A percentile compares a stretch with the other conserved stretches of the same genome.
Evolutionary conservation across 306 rosid species (phyloP).

Genomic region (Carpinus viminea): DNA sequence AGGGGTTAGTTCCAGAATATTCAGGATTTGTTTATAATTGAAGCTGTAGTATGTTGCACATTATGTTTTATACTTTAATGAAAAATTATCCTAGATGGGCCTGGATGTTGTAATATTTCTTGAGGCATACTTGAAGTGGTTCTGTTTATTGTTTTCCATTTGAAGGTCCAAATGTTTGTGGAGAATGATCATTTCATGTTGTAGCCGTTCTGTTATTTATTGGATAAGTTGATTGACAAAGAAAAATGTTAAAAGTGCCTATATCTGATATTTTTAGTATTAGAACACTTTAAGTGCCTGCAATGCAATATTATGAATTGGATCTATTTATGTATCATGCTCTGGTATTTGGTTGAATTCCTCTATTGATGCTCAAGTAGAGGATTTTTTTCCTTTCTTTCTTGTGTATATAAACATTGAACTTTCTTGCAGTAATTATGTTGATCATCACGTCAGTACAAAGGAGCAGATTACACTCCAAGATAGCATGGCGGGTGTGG

Average conservation of each 20-base stretch:
- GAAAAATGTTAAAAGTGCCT: background rate
- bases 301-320: background rate
- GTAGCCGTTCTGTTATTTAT: background rate
- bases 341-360: conserved; percentile 4
- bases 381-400: conserved; percentile 10
- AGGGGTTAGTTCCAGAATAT: conserved; percentile 65
- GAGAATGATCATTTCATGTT: background rate
- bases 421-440: conserved; percentile 77
- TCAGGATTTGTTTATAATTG: conserved; percentile 20
- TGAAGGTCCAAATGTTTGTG: background rate
- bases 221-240: background rate
- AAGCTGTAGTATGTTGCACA: conserved; percentile 11
- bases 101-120: background rate
- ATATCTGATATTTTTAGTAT: background rate
- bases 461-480: conserved; percentile 98
- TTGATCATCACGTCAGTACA: conserved; percentile 91
- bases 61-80: background rate
- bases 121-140: conserved; percentile 5
- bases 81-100: background rate
- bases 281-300: background rate
- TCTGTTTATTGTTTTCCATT: background rate
- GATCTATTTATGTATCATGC: background rate
- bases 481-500: conserved; percentile 95
- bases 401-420: conserved; percentile 33
- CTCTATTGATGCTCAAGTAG: conserved; percentile 25